These are phyloP conservation scores for Sporothrix sp. DNA, from an alignment of 2,329 filamentous ascomycete genomes.

Conservation along the genomic window DNA sequence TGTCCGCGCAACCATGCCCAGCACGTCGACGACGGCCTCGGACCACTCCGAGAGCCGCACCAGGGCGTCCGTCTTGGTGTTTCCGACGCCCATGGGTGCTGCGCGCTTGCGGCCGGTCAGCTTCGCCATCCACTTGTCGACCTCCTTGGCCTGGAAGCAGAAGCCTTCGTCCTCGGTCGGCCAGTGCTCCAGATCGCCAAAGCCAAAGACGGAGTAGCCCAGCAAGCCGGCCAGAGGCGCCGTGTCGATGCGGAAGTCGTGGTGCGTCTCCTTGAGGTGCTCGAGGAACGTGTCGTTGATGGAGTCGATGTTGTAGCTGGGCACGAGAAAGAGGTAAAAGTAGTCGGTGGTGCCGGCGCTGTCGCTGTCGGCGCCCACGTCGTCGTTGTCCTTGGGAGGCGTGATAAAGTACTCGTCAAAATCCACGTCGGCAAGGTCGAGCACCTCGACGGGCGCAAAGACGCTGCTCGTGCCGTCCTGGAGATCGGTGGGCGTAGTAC, in stretches of 20 bases:
- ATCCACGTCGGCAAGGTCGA: slow-evolving; percentile 78
- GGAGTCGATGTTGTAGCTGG: slow-evolving; percentile 92
- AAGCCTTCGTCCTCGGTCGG: slow-evolving; percentile 83
- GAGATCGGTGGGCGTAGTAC: neutral
- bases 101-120: slow-evolving; percentile 77
- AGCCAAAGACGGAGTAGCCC: slow-evolving; percentile 89
- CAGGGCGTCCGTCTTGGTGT: slow-evolving; percentile 61
- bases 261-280: slow-evolving; percentile 82
- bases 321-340: slow-evolving; percentile 77
- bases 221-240: slow-evolving; percentile 65
- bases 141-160: slow-evolving; percentile 81
- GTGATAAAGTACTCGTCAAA: slow-evolving; percentile 87
- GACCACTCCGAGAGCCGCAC: slow-evolving; percentile 68
- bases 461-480: neutral
- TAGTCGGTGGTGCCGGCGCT: slow-evolving; percentile 42
- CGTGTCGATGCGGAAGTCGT: slow-evolving; percentile 94
- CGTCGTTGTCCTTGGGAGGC: slow-evolving; percentile 45
- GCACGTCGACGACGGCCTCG: slow-evolving; percentile 59
- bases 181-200: slow-evolving; percentile 88
- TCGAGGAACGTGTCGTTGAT: slow-evolving; percentile 80
- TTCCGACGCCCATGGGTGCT: slow-evolving; percentile 80
- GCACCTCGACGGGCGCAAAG: slow-evolving; percentile 51
- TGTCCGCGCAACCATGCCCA: slow-evolving; percentile 53
- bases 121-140: slow-evolving; percentile 97
- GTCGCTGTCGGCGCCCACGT: slow-evolving; percentile 15